Evolutionary conservation across 371 early-diverging fungal genomes (phyloP).

Genomic region (Mortierella sp.): DNA sequence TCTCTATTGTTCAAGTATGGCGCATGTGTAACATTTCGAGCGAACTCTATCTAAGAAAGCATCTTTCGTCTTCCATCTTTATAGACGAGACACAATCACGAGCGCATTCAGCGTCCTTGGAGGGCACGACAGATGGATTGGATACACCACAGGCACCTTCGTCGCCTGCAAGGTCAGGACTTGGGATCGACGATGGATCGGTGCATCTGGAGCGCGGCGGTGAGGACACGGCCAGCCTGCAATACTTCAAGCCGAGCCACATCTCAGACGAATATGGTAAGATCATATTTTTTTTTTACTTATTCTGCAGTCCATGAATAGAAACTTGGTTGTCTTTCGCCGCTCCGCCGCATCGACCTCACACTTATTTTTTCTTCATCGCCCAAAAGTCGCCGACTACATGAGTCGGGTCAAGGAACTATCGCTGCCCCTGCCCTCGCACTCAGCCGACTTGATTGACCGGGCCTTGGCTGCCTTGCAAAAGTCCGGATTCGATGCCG

Average conservation of each 20-base stretch:
- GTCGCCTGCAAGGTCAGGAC: slow-evolving; percentile 42
- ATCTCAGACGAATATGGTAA: slow-evolving; percentile 60
- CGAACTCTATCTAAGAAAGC: not conserved
- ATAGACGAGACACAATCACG: slow-evolving; percentile 39
- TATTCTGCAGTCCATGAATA: not conserved
- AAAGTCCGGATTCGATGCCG: slow-evolving; percentile 66
- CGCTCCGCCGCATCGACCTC: not conserved
- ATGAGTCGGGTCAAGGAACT: slow-evolving; percentile 61
- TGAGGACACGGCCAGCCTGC: slow-evolving; percentile 62
- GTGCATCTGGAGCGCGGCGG: slow-evolving; percentile 59
- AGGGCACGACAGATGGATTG: slow-evolving; percentile 21
- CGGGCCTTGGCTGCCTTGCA: slow-evolving; percentile 72
- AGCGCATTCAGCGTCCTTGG: slow-evolving; percentile 37
- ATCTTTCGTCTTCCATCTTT: not conserved
- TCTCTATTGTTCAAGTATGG: no score
- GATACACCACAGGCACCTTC: slow-evolving; percentile 32
- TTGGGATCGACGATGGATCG: slow-evolving; percentile 24
- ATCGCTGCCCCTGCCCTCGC: slow-evolving; percentile 57
- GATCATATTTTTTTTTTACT: slow-evolving; percentile 13
- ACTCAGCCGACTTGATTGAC: slow-evolving; percentile 74
- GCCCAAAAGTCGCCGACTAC: slow-evolving; percentile 62
- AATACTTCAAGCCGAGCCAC: slow-evolving; percentile 59
- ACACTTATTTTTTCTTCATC: slow-evolving; percentile 14
- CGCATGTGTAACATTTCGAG: not conserved
- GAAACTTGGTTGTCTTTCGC: not conserved